Evolutionary conservation across 2,329 filamentous ascomycete genomes (phyloP), one percentile per base, ranked within the genome.

Genomic region (Sporothrix euskadiensis): DNA sequence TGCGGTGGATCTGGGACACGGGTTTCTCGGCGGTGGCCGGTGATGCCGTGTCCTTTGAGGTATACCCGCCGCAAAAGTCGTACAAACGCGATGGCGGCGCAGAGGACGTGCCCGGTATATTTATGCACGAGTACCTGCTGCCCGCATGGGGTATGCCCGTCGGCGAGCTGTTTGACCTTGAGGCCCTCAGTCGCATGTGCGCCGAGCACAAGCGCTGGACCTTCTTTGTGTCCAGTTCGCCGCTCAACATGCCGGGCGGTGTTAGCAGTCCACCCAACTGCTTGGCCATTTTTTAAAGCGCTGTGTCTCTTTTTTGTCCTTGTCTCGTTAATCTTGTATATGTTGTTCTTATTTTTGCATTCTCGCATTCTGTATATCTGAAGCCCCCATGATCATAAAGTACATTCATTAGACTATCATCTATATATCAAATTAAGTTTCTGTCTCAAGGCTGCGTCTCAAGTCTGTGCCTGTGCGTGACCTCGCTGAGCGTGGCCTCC

Each of bases 171-270:
- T 74, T 74, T 32, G 74, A 75, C 49, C 73, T 75, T 5, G 74
- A 75, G 52, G 65, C 22, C 14, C 47, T 75, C 32, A 73, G 70
- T 30, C 32, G 39, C 14, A 66, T 72, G 57, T 74, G 73, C 39
- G 88, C 87, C 74, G 82, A 85, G 74, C 82, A 83, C 6, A 83
- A 81, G 14, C 78, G 84, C 16, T 87, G 84, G 82, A 81, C 79
- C 0, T 88, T 88, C 74, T 88, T 88, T 74, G 78, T 88, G 26
- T 82, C 82, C 0, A 85, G 83, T 26, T 44, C 74, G 16, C 72
- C 74, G 7, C 57, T 75, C 1, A 75, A 75, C 19, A 75, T 75
- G 72, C 74, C 74, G 2, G 72, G 72, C 4, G 72, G 74, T 7
- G 72, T 75, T 0, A 72, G 74, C 57, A 75, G 74, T 41, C 69